Evolutionary conservation across 768 basidiomycete species (phyloP).

Genomic region (Pleurotus pulmonarius): DNA sequence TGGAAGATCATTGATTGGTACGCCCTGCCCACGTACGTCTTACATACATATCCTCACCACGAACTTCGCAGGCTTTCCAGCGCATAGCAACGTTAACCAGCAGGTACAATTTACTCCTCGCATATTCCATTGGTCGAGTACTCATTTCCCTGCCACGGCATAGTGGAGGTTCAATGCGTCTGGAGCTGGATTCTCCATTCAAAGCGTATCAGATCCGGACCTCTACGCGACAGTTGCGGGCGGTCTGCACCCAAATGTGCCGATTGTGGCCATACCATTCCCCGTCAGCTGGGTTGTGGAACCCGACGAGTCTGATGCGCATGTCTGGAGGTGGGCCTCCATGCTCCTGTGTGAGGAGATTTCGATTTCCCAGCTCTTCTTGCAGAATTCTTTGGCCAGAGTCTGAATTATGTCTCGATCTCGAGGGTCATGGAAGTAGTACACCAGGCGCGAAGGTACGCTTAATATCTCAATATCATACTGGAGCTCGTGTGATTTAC

Average conservation of each 20-base stretch:
- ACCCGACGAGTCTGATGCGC: background rate
- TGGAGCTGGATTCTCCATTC: background rate
- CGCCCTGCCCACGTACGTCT: too few species aligned
- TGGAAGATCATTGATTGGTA: background rate
- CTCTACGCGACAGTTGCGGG: background rate
- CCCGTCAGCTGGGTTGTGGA: background rate
- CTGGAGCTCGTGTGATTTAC: background rate
- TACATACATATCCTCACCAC: background rate
- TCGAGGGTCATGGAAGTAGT: background rate
- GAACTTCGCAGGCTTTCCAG: conserved; percentile 3
- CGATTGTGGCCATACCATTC: background rate
- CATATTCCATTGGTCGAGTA: background rate
- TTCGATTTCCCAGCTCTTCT: background rate
- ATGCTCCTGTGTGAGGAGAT: background rate
- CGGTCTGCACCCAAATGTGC: background rate
- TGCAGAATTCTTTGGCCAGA: conserved; percentile 4
- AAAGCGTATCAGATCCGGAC: background rate
- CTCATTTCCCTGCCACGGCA: background rate
- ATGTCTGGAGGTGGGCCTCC: conserved; percentile 1
- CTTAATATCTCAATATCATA: background rate
- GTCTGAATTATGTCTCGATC: conserved; percentile 1
- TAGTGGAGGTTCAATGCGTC: background rate
- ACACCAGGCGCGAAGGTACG: conserved; percentile 1
- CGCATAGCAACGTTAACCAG: background rate
- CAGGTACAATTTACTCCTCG: background rate